Conservation (phyloP, 768 basidiomycete species). For the Mycena metata region DNA sequence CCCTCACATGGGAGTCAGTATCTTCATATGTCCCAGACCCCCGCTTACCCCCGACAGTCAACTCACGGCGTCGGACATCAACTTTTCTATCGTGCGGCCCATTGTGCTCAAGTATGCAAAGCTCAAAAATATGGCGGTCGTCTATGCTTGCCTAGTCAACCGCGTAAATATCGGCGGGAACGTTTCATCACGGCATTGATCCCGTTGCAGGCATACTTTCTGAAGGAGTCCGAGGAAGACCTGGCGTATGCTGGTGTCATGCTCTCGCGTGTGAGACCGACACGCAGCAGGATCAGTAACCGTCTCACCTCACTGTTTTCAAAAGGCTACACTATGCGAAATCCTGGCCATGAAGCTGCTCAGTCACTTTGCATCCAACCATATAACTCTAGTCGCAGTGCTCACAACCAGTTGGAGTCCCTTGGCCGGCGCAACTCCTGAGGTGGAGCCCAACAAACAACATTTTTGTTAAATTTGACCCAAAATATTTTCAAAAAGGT, state of each 20-base stretch:
- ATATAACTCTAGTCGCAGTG: slow-evolving; percentile 83
- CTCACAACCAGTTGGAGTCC: slow-evolving; percentile 90
- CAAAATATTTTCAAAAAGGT: slow-evolving; percentile 45
- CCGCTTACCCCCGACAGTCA: slow-evolving; percentile 61
- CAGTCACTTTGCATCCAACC: slow-evolving; percentile 76
- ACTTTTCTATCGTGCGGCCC: slow-evolving; percentile 84
- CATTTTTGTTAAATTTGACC: not conserved
- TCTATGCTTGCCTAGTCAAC: slow-evolving; percentile 78
- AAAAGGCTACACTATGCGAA: slow-evolving; percentile 84
- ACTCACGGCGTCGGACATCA: slow-evolving; percentile 85
- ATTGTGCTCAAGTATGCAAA: slow-evolving; percentile 77
- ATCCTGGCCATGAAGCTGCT: slow-evolving; percentile 91
- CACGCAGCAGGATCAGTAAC: not conserved
- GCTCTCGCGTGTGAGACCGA: slow-evolving; percentile 50
- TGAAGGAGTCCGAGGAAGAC: slow-evolving; percentile 74
- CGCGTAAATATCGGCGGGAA: slow-evolving; percentile 51
- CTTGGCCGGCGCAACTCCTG: slow-evolving; percentile 77
- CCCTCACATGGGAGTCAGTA: slow-evolving; percentile 85
- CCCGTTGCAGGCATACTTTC: slow-evolving; percentile 81
- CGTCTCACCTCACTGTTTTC: slow-evolving; percentile 41
- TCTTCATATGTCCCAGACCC: not conserved
- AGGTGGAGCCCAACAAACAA: slow-evolving; percentile 39
- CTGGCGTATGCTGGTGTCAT: slow-evolving; percentile 85
- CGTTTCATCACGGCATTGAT: slow-evolving; percentile 11
- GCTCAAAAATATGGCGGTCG: slow-evolving; percentile 61